Evolutionary conservation across 495 filamentous ascomycete genomes (phyloP).

Genomic region (Lasiosphaeriaceae sp.): DNA sequence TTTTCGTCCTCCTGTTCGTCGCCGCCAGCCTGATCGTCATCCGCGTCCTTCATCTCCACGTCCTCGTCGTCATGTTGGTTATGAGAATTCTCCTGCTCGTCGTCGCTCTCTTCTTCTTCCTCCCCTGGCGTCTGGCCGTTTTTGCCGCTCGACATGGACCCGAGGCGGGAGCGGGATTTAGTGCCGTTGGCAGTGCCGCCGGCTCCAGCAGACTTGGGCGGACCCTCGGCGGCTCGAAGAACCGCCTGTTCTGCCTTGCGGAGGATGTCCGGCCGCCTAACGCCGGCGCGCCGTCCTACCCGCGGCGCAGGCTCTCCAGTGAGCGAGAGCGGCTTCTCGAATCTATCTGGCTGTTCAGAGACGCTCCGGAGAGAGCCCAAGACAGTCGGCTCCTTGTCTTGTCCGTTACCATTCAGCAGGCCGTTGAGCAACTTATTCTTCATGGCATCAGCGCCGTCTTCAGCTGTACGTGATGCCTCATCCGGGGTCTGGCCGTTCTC

Average conservation of each 20-base stretch:
- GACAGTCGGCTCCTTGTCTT: constrained; percentile 17
- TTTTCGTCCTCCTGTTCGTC: constrained; percentile 11
- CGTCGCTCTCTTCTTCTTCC: constrained; percentile 18
- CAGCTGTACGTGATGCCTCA: constrained; percentile 4
- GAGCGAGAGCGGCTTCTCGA: constrained; percentile 36
- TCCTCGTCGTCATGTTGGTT: constrained; percentile 3
- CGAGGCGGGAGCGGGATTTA: constrained; percentile 36
- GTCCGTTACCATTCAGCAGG: constrained; percentile 31
- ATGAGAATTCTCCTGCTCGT: constrained; percentile 10
- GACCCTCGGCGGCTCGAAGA: constrained; percentile 36
- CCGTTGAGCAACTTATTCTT: constrained; percentile 52
- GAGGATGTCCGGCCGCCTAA: constrained; percentile 44
- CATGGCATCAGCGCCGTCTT: constrained; percentile 9
- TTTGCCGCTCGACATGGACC: constrained; percentile 40
- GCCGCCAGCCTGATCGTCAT: constrained; percentile 29
- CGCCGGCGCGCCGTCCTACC: constrained; percentile 32
- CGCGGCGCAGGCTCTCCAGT: constrained; percentile 32
- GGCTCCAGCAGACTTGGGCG: constrained; percentile 31
- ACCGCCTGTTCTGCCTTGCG: constrained; percentile 48
- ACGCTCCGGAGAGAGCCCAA: constrained; percentile 24
- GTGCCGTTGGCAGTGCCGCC: background rate
- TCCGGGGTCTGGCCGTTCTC: constrained; percentile 16
- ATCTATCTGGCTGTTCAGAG: constrained; percentile 28
- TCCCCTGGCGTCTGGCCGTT: constrained; percentile 23
- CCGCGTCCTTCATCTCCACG: constrained; percentile 20